These are phyloP conservation scores for Cercospora brassicicola DNA, from an alignment of 2,329 filamentous ascomycete genomes.

Conservation along the genomic window DNA sequence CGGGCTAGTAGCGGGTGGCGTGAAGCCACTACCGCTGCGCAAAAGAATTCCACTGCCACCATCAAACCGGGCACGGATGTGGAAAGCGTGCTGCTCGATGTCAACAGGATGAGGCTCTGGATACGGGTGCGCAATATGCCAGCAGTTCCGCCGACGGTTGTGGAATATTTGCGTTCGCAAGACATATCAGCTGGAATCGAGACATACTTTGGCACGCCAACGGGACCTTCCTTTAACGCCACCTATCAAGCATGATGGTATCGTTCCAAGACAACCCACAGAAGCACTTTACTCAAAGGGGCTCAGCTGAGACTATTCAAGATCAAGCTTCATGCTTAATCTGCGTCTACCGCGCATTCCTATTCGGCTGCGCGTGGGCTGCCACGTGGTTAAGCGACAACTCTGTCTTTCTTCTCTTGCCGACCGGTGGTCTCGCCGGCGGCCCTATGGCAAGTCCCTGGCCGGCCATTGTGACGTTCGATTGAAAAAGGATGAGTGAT, in stretches of 20 bases:
- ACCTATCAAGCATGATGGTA: background rate
- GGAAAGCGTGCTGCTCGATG: background rate
- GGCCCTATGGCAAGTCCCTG: background rate
- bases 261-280: background rate
- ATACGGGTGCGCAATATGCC: background rate
- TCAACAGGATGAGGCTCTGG: background rate
- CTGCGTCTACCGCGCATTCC: background rate
- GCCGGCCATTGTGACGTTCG: background rate
- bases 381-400: background rate
- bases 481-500: background rate
- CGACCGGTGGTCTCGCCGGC: background rate
- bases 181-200: background rate
- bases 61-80: background rate
- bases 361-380: background rate
- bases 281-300: background rate
- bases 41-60: background rate
- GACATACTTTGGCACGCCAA: background rate
- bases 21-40: background rate
- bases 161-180: background rate
- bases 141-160: background rate
- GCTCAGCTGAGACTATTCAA: background rate
- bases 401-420: background rate
- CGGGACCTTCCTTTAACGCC: background rate
- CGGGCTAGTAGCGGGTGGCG: background rate
- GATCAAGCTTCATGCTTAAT: background rate